Conservation (phyloP, 1,139 yeast genomes). For the Saccharomyces uvarum region DNA sequence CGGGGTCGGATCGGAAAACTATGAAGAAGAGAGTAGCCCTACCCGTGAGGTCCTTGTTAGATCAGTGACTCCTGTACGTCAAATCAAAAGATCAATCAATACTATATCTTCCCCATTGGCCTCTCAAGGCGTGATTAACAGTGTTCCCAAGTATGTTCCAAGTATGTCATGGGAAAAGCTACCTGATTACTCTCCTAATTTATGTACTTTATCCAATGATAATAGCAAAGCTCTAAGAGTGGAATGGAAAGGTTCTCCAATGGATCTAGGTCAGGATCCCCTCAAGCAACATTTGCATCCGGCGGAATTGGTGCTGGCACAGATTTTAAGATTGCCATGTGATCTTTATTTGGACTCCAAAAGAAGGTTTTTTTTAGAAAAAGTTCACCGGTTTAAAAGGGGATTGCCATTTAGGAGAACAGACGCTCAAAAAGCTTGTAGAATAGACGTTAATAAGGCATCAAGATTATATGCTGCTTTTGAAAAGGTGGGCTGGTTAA, state of each 20-base stretch:
- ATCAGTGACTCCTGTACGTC: conserved; percentile 5
- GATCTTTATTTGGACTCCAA: conserved; percentile 86
- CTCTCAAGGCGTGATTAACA: conserved; percentile 18
- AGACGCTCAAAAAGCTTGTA: conserved; percentile 95
- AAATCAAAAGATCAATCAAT: conserved; percentile 1
- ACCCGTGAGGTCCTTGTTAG: background rate
- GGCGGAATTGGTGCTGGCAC: conserved; percentile 79
- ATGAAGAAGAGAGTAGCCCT: background rate
- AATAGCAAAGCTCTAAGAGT: conserved; percentile 67
- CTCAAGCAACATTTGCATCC: conserved; percentile 69
- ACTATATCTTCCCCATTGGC: conserved; percentile 21
- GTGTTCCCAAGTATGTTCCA: conserved; percentile 22
- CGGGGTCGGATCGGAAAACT: background rate
- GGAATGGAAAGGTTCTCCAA: conserved; percentile 97
- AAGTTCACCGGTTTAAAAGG: conserved; percentile 65
- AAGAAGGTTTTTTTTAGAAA: conserved; percentile 80
- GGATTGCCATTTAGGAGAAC: conserved; percentile 90
- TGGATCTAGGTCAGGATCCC: conserved; percentile 83
- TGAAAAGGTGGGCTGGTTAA: conserved; percentile 93
- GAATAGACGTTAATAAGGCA: conserved; percentile 95
- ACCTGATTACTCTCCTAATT: conserved; percentile 70
- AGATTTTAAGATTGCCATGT: conserved; percentile 78
- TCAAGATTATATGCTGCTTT: conserved; percentile 86
- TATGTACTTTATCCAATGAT: conserved; percentile 55
- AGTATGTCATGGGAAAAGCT: conserved; percentile 50